Base-by-base conservation (phyloP, 2,329 filamentous ascomycete species). In the Cladophialophora yegresii region DNA sequence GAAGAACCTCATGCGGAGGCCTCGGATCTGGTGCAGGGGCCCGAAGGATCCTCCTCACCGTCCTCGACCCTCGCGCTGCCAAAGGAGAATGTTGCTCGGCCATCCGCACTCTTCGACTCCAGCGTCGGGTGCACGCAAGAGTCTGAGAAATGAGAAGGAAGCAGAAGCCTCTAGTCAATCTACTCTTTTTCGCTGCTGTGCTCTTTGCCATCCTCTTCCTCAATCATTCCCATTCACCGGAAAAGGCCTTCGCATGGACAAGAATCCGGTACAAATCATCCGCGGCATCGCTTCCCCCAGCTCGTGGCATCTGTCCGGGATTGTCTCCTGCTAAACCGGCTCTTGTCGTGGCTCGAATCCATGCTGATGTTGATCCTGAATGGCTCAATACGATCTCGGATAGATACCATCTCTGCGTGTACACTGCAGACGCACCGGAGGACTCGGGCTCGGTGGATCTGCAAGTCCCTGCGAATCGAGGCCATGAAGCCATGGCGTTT, bases 401-500 rank as follows among this genome's bases (percentile, higher is more conserved):
- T 5, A 71, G 74, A 58, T 83, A 81, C 61, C 80, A 83, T 57
- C 67, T 78, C 36, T 83, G 81, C 70, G 68, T 80, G 5, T 82
- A 83, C 72, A 76, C 74, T 12, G 77, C 75, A 30, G 80, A 82
- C 64, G 71, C 72, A 2, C 69, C 72, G 0, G 13, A 59, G 2
- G 69, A 76, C 33, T 56, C 63, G 22, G 69, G 65, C 8, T 74
- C 73, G 5, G 68, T 64, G 0, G 55, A 73, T 33, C 75, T 82
- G 1, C 78, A 79, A 60, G 76, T 80, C 1, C 81, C 81, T 3
- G 75, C 76, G 12, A 83, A 83, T 69, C 70, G 77, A 22, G 80
- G 77, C 26, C 78, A 81, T 64, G 80, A 81, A 63, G 76, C 79
- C n/a, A 81, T 81, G 77, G 73, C 76, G 5, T 81, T 81, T 60